Evolutionary conservation across 345 rosid genomes (phyloP).

Genomic region (Anacardium occidentale): DNA sequence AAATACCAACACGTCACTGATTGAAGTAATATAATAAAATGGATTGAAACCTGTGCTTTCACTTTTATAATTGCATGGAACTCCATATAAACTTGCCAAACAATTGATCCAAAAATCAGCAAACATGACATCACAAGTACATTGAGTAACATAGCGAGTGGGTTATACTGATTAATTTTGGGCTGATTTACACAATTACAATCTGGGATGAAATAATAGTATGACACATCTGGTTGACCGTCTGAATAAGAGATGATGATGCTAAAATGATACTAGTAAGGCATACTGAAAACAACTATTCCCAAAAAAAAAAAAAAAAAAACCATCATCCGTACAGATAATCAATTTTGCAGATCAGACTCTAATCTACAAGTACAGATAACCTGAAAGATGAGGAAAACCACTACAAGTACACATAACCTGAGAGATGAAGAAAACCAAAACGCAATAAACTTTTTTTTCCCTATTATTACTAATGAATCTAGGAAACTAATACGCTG

Average conservation of each 20-base stretch:
- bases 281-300: not conserved
- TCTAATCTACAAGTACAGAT: not conserved
- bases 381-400: not conserved
- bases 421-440: not conserved
- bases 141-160: not conserved
- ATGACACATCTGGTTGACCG: not conserved
- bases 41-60: not conserved
- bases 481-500: conserved; percentile 1
- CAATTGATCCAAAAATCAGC: not conserved
- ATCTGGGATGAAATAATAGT: not conserved
- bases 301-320: not conserved
- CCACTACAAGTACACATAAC: too few relatives aligned
- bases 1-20: not conserved
- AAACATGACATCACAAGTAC: not conserved
- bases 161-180: not conserved
- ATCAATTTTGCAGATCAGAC: conserved; percentile 2
- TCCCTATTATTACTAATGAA: not conserved
- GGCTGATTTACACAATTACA: not conserved
- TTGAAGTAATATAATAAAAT: not conserved
- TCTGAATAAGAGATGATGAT: not conserved
- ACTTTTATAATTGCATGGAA: not conserved
- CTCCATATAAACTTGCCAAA: not conserved
- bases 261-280: not conserved
- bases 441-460: conserved; percentile 1
- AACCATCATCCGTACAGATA: conserved; percentile 4